Base-by-base conservation (phyloP, 202 grass and related monocot species). In the Musa balbisiana region DNA sequence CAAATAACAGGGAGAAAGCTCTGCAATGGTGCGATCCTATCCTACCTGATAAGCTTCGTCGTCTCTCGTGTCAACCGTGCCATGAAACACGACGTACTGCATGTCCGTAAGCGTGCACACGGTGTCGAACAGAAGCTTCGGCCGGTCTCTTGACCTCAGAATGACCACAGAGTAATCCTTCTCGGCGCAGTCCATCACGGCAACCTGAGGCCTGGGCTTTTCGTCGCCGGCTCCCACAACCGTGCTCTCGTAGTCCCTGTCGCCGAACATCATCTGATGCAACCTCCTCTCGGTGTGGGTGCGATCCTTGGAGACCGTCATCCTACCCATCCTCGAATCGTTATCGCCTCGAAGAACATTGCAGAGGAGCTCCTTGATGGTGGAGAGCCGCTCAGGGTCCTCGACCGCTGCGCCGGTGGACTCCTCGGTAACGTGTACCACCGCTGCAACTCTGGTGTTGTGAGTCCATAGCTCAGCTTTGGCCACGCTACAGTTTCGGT, bases 91-190 rank as follows among this genome's bases (percentile, higher is more conserved):
- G 5, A 90, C 92, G 69, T 92, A 96, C 70, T 82, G n/a, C 92
- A 90, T 92, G 84, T 96, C 90, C 0, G 93, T 96, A 52, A 96
- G 85, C 2, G 93, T 90, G 84, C 93, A 96, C 13, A 96, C 72
- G 0, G 84, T 90, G 78, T 96, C 93, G 83, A 92, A 96, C 25
- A 96, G 84, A 62, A 96, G 93, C 80, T 96, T 96, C 0, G 85
- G 76, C 8, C 90, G 84, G 84, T 97, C 93, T 10, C 73, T 78
- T 33, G 86, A 92, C 75, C 87, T 81, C 1, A 97, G 62, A n/a
- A 97, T 85, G 29, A 97, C 86, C 1, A 84, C 82, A 0, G 93
- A 91, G 82, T 97, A 97, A 21, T 82, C 86, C 71, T 87, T 83
- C 73, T 97, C 90, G 0, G 75, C 64, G 79, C 86, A 92, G 53